Conservation (phyloP, 441 rosid species). For the Viola pubescens region DNA sequence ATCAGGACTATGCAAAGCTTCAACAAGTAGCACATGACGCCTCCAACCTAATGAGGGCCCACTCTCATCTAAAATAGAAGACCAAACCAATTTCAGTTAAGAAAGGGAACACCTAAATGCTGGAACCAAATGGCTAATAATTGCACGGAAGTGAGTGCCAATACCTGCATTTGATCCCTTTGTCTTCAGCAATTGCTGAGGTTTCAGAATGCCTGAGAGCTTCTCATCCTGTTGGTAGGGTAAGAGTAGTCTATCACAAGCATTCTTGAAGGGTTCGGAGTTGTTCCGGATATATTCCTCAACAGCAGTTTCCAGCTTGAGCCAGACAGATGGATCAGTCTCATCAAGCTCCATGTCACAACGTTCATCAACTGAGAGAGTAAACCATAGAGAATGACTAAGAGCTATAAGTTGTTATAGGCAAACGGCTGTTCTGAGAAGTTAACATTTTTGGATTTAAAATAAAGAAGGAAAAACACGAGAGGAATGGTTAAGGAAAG, state of each 20-base stretch:
- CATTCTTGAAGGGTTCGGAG: constrained; percentile 58
- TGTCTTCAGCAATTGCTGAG: constrained; percentile 33
- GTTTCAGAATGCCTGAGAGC: constrained; percentile 47
- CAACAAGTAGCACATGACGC: constrained; percentile 81
- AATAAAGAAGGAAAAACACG: not conserved
- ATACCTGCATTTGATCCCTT: constrained; percentile 58
- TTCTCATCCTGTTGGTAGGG: constrained; percentile 77
- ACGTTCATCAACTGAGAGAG: constrained; percentile 76
- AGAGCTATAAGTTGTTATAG: constrained; percentile 10
- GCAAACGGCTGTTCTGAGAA: not conserved
- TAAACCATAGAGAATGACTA: constrained; percentile 19
- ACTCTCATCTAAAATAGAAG: constrained; percentile 39
- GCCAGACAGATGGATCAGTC: constrained; percentile 96
- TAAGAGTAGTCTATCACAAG: constrained; percentile 61
- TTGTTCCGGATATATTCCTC: constrained; percentile 69
- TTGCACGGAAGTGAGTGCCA: constrained; percentile 6
- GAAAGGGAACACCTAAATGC: constrained; percentile 9
- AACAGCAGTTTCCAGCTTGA: constrained; percentile 77
- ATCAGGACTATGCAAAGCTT: constrained; percentile 89
- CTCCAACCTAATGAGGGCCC: constrained; percentile 91
- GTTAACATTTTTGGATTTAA: not conserved
- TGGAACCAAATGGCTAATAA: constrained; percentile 1
- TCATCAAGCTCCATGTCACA: constrained; percentile 98
- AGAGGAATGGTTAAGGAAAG: not conserved
- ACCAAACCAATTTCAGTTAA: constrained; percentile 20